Base-by-base conservation (phyloP, 345 rosid genomes). In the Lumnitzera racemosa region DNA sequence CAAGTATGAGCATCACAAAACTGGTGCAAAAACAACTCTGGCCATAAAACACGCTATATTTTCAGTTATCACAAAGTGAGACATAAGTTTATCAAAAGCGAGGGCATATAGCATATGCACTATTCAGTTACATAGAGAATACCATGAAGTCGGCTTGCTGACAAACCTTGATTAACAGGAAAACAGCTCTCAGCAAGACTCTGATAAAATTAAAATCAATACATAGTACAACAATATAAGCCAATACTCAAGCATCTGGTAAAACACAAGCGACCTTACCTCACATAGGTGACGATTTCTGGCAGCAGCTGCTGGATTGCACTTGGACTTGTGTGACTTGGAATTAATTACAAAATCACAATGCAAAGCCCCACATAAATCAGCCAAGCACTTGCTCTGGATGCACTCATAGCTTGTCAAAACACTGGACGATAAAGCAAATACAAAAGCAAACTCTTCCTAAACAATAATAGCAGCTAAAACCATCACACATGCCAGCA, bases 1-100 rank as follows among this genome's bases (percentile, higher is more conserved):
- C 99, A 88, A 56, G 88, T 81, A 73, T 83, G 91, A 64, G 96
- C 89, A 78, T 95, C 96, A 65, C 99, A 95, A 67, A 95, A 95
- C 74, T 94, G 99, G 58, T 58, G 86, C 75, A 94, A 64, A 66
- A 90, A 90, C 66, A 84, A 80, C 60, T 90, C 99, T 94, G 69
- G 70, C 15, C 60, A 60, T 47, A 61, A 49, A 67, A 52, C 59
- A 70, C 12, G 70, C 60, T 10, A 29, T 29, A 61, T 55, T 53
- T 68, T 15, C 29, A 70, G 62, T 13, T 66, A 56, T 49, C 24
- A 17, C 8, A 24, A 3, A n/a, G 16, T 14, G 58, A 12, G 20
- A 53, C n/a, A 9, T 43, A 55, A 63, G 13, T 6, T 46, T 47
- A 24, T 15, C 41, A 56, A 24, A 2, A 12, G 23, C 59, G 24